Conservation (phyloP, 1,139 yeast species). For the Candida tropicalis region DNA sequence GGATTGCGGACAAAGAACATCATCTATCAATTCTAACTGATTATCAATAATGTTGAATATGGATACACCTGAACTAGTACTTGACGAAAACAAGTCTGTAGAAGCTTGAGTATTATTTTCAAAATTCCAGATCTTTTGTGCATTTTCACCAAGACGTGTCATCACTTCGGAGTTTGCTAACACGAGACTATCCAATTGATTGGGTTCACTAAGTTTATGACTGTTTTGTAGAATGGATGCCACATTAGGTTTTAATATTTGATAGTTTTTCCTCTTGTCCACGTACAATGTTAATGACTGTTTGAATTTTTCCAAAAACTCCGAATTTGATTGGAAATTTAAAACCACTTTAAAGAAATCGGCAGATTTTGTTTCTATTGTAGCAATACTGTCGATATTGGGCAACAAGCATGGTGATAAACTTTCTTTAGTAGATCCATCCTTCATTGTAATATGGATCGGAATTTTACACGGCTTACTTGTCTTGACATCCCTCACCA, state of each 20-base stretch:
- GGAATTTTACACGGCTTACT: constrained; percentile 56
- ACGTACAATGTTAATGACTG: constrained; percentile 52
- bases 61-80: constrained; percentile 27
- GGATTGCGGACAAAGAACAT: constrained; percentile 46
- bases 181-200: constrained; percentile 29
- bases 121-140: constrained; percentile 39
- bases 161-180: constrained; percentile 25
- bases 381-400: constrained; percentile 49
- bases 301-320: constrained; percentile 45
- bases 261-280: constrained; percentile 47
- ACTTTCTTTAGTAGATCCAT: constrained; percentile 33
- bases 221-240: constrained; percentile 40
- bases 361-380: constrained; percentile 42
- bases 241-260: constrained; percentile 38
- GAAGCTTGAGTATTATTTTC: constrained; percentile 25
- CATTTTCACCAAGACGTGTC: constrained; percentile 27
- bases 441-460: constrained; percentile 46
- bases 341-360: constrained; percentile 49
- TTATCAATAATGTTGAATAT: constrained; percentile 56
- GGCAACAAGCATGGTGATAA: constrained; percentile 75
- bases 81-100: constrained; percentile 16
- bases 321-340: constrained; percentile 41
- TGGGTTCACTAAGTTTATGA: constrained; percentile 31
- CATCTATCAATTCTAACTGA: constrained; percentile 51
- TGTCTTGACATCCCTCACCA: constrained; percentile 69